Conservation (phyloP, 148 eudicot species). For the Cornus suecica region DNA sequence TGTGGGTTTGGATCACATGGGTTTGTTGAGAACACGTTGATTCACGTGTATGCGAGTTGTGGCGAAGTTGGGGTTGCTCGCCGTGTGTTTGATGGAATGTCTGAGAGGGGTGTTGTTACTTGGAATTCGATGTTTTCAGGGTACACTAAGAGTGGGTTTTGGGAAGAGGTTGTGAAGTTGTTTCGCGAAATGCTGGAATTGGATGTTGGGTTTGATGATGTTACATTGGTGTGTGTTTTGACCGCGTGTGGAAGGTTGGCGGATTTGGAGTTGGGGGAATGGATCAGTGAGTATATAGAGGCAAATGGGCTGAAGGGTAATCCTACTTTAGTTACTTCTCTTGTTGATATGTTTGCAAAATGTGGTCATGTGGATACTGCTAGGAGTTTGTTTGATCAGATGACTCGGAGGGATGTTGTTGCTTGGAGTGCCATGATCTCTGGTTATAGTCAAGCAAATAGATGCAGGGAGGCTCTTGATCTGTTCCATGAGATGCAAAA, state of each 20-base stretch:
- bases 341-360: conserved; percentile 41
- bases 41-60: conserved; percentile 33
- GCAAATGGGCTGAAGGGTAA: conserved; percentile 28
- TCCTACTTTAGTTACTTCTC: conserved; percentile 30
- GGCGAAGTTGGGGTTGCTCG: conserved; percentile 31
- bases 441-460: conserved; percentile 29
- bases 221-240: conserved; percentile 36
- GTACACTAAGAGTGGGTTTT: conserved; percentile 26
- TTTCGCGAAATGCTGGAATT: conserved; percentile 25
- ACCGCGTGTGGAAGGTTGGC: conserved; percentile 34
- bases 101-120: conserved; percentile 20
- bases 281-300: conserved; percentile 30
- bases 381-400: conserved; percentile 27
- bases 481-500: conserved; percentile 40
- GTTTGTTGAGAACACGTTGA: conserved; percentile 31
- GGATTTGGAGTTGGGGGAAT: conserved; percentile 34
- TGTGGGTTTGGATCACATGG: conserved; percentile 19
- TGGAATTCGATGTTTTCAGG: conserved; percentile 40
- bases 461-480: conserved; percentile 32
- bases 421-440: conserved; percentile 51
- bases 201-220: conserved; percentile 25
- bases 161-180: conserved; percentile 33
- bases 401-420: conserved; percentile 32
- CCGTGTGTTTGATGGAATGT: conserved; percentile 31
- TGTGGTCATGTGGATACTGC: conserved; percentile 36